Evolutionary conservation across 257 asterid genomes (phyloP).

Genomic region (Coffea eugenioides): DNA sequence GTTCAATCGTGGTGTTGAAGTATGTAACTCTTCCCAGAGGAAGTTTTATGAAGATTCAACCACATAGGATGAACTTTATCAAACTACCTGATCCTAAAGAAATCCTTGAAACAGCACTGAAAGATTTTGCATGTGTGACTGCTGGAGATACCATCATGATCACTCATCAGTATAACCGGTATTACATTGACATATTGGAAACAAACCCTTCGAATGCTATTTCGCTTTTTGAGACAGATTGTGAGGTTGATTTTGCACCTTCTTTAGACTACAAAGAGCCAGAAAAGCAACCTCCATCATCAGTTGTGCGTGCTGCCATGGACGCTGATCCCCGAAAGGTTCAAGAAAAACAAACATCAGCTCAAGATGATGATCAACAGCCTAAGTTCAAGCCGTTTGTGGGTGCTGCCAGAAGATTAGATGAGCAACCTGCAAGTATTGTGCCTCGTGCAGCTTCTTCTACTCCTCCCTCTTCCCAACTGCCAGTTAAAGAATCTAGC

Average conservation of each 20-base stretch:
- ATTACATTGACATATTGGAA: slow-evolving; percentile 15
- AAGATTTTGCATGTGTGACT: slow-evolving; percentile 18
- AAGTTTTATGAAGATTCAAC: slow-evolving; percentile 5
- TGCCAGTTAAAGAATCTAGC: neutral
- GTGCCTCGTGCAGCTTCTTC: neutral
- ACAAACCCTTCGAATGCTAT: slow-evolving; percentile 7
- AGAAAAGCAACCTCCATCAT: neutral
- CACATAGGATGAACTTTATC: neutral
- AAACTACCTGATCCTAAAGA: slow-evolving; percentile 7
- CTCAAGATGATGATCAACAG: neutral
- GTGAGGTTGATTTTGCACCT: slow-evolving; percentile 22
- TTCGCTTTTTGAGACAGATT: slow-evolving; percentile 22
- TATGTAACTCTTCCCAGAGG: neutral
- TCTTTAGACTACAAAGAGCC: slow-evolving; percentile 21
- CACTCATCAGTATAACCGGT: neutral
- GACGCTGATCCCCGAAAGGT: neutral
- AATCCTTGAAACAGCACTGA: slow-evolving; percentile 10
- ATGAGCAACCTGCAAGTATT: neutral
- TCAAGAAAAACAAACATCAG: neutral
- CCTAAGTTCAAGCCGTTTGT: slow-evolving; percentile 10
- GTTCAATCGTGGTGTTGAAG: neutral
- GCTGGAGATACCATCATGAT: slow-evolving; percentile 22
- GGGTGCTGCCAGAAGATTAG: slow-evolving; percentile 14
- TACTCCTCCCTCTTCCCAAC: neutral
- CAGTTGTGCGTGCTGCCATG: neutral